Conservation (phyloP, 1,284 basidiomycete genomes). For the Trichosporon coremiiforme region DNA sequence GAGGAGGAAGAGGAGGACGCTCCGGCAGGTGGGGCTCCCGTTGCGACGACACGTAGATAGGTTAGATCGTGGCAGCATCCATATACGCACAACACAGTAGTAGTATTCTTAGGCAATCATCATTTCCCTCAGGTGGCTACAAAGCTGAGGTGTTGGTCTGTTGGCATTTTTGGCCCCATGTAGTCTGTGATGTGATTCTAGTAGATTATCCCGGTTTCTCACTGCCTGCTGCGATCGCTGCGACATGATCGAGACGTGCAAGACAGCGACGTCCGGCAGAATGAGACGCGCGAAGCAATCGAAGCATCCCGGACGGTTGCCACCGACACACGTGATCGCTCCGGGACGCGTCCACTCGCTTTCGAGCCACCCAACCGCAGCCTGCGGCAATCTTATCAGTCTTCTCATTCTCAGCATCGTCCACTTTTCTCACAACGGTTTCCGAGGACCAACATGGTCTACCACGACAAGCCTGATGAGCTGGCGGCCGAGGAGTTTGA, state of each 20-base stretch:
- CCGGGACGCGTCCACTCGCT: slow-evolving; percentile 1
- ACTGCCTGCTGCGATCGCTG: background rate
- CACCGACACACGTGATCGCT: slow-evolving; percentile 6
- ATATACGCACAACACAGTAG: slow-evolving; percentile 16
- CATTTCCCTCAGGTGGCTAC: slow-evolving; percentile 13
- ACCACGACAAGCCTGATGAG: slow-evolving; percentile 31
- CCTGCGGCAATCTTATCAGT: background rate
- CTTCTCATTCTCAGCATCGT: background rate
- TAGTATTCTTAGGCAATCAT: slow-evolving; percentile 19
- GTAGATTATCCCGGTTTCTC: background rate
- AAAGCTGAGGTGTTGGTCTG: slow-evolving; percentile 9
- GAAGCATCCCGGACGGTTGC: background rate
- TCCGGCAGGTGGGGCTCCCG: slow-evolving; percentile 21
- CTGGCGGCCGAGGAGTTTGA: slow-evolving; percentile 40
- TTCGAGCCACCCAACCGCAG: background rate
- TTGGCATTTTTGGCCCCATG: slow-evolving; percentile 16
- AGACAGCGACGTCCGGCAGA: background rate
- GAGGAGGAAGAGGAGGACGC: slow-evolving; percentile 46
- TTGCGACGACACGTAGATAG: slow-evolving; percentile 13
- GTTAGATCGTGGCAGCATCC: slow-evolving; percentile 18
- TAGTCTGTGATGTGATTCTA: slow-evolving; percentile 17
- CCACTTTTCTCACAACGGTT: background rate
- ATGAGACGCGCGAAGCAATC: background rate
- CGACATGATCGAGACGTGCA: background rate
- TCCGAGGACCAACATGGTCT: slow-evolving; percentile 22